Conservation (phyloP, 345 rosid species). For the Linum tenue region DNA sequence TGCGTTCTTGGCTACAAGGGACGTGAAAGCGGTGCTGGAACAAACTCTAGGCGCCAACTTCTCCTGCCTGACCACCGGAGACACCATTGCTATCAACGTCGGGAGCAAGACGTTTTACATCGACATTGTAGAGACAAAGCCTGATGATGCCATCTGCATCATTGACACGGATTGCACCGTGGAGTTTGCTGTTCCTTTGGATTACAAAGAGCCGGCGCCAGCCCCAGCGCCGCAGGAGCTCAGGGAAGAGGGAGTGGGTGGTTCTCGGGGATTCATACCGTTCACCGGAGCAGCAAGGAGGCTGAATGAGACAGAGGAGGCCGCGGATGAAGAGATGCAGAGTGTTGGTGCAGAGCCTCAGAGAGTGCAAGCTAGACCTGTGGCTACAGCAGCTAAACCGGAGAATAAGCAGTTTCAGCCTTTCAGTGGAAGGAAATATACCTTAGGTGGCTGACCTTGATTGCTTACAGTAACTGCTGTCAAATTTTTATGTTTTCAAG, state of each 20-base stretch:
- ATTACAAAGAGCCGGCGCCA: constrained; percentile 17
- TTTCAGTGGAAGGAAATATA: constrained; percentile 15
- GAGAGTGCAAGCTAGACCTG: neutral
- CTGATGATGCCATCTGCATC: constrained; percentile 13
- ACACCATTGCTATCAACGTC: constrained; percentile 18
- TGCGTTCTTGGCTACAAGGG: constrained; percentile 13
- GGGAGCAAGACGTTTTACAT: constrained; percentile 6
- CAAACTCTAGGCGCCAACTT: constrained; percentile 7
- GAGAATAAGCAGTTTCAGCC: constrained; percentile 13
- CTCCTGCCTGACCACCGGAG: constrained; percentile 23
- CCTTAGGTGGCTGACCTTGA: neutral
- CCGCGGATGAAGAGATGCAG: neutral
- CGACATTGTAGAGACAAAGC: constrained; percentile 19
- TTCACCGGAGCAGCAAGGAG: constrained; percentile 6
- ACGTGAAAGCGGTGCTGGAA: constrained; percentile 21
- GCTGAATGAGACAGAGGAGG: neutral
- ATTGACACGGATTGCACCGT: constrained; percentile 19
- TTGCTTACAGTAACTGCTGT: neutral
- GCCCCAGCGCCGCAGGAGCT: neutral
- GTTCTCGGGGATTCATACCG: neutral
- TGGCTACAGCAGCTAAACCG: neutral
- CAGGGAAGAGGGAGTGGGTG: neutral
- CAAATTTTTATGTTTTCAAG: neutral
- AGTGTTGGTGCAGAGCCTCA: neutral
- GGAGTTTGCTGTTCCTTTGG: constrained; percentile 24